These are phyloP conservation scores for Tranzscheliella williamsii DNA, from an alignment of 1,284 basidiomycete species.

Conservation along the genomic window DNA sequence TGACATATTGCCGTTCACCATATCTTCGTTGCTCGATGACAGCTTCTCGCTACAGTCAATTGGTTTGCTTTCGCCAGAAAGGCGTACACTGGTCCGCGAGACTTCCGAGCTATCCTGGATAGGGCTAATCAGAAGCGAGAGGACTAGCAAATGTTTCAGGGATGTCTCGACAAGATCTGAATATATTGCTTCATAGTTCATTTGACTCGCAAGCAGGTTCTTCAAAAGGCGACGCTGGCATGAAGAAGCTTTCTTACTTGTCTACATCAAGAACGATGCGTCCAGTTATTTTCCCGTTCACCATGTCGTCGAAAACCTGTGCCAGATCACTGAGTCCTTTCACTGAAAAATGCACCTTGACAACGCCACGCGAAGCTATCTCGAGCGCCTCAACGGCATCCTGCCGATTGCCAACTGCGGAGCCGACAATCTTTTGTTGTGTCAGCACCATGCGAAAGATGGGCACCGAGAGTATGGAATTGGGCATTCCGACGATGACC, in stretches of 20 bases:
- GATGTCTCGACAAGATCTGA: no score
- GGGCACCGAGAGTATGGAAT: slow-evolving; percentile 69
- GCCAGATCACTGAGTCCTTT: slow-evolving; percentile 67
- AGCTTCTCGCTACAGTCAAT: slow-evolving; percentile 16
- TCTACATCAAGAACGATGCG: slow-evolving; percentile 68
- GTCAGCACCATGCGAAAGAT: slow-evolving; percentile 70
- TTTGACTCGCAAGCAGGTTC: no score
- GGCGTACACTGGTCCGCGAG: slow-evolving; percentile 7
- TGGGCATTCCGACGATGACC: slow-evolving; percentile 74
- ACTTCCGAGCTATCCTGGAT: slow-evolving; percentile 9
- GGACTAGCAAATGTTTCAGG: no score
- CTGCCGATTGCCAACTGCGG: slow-evolving; percentile 69
- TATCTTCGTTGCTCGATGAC: no score
- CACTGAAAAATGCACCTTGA: slow-evolving; percentile 68
- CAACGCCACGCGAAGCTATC: slow-evolving; percentile 71
- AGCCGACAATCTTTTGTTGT: slow-evolving; percentile 72
- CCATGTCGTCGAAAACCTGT: slow-evolving; percentile 66
- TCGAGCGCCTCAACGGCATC: slow-evolving; percentile 66
- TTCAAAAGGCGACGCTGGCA: no score
- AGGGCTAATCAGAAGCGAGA: slow-evolving; percentile 5
- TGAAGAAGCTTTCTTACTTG: no score
- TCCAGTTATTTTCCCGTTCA: slow-evolving; percentile 68
- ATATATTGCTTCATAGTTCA: no score
- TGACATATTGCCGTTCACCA: no score
- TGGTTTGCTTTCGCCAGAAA: slow-evolving; percentile 26